Conservation (phyloP, 202 grass and related monocot genomes). For the Schoenoplectus triqueter region DNA sequence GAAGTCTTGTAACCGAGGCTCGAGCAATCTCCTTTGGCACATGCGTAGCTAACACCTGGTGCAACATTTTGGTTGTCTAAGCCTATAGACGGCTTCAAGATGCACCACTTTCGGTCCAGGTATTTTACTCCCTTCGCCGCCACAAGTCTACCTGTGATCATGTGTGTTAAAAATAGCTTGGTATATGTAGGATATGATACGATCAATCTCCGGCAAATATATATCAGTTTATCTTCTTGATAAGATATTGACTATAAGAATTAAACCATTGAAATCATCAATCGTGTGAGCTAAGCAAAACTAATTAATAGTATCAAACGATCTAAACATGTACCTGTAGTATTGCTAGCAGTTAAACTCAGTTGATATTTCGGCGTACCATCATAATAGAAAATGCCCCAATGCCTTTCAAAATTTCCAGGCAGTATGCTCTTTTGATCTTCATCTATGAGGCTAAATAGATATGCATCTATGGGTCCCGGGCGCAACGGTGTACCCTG, state of each 20-base stretch:
- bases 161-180: background rate
- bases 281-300: background rate
- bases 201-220: too few relatives aligned
- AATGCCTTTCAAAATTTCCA: constrained; percentile 95
- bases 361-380: constrained; percentile 78
- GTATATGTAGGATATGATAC: background rate
- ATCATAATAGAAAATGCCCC: constrained; percentile 93
- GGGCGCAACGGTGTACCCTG: constrained; percentile 75
- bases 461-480: constrained; percentile 71
- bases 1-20: constrained; percentile 90
- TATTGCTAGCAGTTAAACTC: constrained; percentile 33
- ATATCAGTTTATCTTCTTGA: constrained; percentile 6
- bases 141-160: constrained; percentile 16
- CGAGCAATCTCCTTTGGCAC: constrained; percentile 79
- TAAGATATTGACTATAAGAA: background rate
- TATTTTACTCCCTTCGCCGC: constrained; percentile 63
- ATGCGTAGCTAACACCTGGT: constrained; percentile 74
- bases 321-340: constrained; percentile 19
- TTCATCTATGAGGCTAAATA: constrained; percentile 92
- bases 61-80: constrained; percentile 57
- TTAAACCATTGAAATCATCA: background rate
- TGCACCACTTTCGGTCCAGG: constrained; percentile 63
- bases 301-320: background rate
- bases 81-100: constrained; percentile 59
- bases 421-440: constrained; percentile 83